A percentile compares a stretch with the other conserved stretches of the same genome.
These are phyloP conservation scores for Rauvolfia tetraphylla DNA, from an alignment of 257 asterid genomes.

Conservation along the genomic window DNA sequence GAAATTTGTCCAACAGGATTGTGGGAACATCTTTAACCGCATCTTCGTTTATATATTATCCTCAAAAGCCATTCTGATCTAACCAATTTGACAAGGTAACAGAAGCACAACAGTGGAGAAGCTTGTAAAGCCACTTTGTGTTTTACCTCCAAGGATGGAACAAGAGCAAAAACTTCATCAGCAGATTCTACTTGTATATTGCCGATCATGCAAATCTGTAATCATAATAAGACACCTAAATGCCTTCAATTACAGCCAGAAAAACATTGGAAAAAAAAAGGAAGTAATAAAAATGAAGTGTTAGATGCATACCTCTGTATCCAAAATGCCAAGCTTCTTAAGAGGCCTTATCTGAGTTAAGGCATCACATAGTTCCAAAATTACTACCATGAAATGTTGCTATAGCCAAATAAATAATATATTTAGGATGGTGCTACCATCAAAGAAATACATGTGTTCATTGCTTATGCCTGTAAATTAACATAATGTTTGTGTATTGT, in stretches of 20 bases:
- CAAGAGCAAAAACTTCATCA: constrained; percentile 82
- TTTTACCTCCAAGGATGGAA: constrained; percentile 77
- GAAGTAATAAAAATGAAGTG: not conserved
- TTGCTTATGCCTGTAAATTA: not conserved
- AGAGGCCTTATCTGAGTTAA: constrained; percentile 72
- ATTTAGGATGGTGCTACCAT: not conserved
- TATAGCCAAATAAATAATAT: not conserved
- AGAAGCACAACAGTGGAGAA: constrained; percentile 4
- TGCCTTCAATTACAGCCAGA: constrained; percentile 7
- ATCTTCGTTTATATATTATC: not conserved
- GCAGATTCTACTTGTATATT: constrained; percentile 66
- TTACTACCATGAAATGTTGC: not conserved
- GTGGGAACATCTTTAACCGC: not conserved
- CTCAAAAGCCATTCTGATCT: not conserved
- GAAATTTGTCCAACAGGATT: not conserved
- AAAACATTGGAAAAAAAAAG: not conserved
- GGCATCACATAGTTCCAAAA: constrained; percentile 8
- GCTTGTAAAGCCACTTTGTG: constrained; percentile 10
- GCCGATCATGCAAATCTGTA: constrained; percentile 77
- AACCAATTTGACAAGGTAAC: not conserved
- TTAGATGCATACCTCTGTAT: constrained; percentile 59
- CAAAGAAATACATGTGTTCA: not conserved
- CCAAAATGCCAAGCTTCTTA: constrained; percentile 67
- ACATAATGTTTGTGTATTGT: not conserved
- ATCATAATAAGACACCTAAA: constrained; percentile 21